Base-by-base conservation (phyloP, 352 stramenopile genomes). In the Pythium oligandrum region DNA sequence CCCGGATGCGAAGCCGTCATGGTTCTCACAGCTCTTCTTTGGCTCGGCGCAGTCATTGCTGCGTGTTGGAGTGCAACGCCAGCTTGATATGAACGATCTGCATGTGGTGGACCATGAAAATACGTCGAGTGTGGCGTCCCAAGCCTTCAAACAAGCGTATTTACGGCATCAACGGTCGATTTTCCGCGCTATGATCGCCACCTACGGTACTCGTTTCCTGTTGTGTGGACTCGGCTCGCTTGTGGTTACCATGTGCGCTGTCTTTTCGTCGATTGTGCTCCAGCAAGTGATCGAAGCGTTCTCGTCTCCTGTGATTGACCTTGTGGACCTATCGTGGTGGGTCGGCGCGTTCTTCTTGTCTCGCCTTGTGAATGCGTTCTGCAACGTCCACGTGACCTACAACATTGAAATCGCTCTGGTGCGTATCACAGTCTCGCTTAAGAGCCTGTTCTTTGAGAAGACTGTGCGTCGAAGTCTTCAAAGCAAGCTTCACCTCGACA, bases 1-100 rank as follows among this genome's bases (percentile, higher is more conserved):
- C 17, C 17, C 17, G 17, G 17, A 26, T 0, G 17, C 64, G 86
- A 53, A 96, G 86, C 38, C 37, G 10, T 57, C 51, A 6, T 50
- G 40, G 40, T 35, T 57, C 31, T 53, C 53, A 11, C 38, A 46
- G 40, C 48, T 68, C 31, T 42, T 57, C 11, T 67, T 67, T 47
- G 47, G 11, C 6, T 59, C 54, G 37, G 52, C 61, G 11, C 10
- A 52, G 3, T 39, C 55, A 12, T 9, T 68, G 40, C 40, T 64
- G 26, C 6, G 6, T 9, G 33, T 50, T 1, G 61, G 61, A 34
- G 57, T 57, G 11, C 8, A 44, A 37, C 49, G 48, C 2, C 51
- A 64, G 48, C 51, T 68, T 30, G 26, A 38, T 8, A 33, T 44
- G 8, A 39, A 61, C 31, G 55, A 68, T 40, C 12, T 68, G 33